phyloP scores from a whole-genome alignment of 176 grass and related monocot species.

The Phragmites australis region DNA sequence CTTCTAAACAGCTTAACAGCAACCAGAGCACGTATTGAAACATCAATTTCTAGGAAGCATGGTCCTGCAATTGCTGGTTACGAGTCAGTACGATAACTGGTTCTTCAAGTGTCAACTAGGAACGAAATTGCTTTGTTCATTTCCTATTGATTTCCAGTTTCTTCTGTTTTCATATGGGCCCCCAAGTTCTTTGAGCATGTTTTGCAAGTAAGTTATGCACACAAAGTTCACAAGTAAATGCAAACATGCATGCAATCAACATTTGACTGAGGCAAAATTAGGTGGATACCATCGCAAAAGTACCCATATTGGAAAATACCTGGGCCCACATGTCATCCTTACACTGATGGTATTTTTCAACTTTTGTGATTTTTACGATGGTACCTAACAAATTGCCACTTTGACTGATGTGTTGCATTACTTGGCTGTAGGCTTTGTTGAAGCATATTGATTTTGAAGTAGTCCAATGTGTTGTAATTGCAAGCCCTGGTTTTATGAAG shows the following conservation, averaged over 20 bases:
- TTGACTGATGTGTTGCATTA: conserved; percentile 38
- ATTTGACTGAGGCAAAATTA: conserved; percentile 35
- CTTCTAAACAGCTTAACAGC: conserved; percentile 79
- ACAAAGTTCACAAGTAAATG: conserved; percentile 31
- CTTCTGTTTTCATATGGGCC: conserved; percentile 62
- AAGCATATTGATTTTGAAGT: conserved; percentile 92
- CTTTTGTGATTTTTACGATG: too few relatives aligned
- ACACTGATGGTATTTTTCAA: too few relatives aligned
- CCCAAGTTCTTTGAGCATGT: conserved; percentile 93
- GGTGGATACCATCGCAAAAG: too few relatives aligned
- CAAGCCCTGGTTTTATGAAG: conserved; percentile 98
- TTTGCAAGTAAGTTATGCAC: conserved; percentile 66
- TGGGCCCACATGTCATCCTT: too few relatives aligned
- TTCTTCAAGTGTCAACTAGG: not conserved
- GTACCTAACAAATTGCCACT: too few relatives aligned
- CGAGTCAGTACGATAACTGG: conserved; percentile 58
- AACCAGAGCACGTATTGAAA: conserved; percentile 79
- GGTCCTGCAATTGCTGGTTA: conserved; percentile 97
- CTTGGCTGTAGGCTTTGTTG: conserved; percentile 65
- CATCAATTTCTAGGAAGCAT: conserved; percentile 90
- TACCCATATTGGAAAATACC: too few relatives aligned
- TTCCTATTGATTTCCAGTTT: conserved; percentile 40
- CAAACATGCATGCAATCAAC: not conserved
- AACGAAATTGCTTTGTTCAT: conserved; percentile 4
- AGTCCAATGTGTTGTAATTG: conserved; percentile 85